Evolutionary conservation across 129 eudicot species (phyloP).

Genomic region (Artemisia tridentata): DNA sequence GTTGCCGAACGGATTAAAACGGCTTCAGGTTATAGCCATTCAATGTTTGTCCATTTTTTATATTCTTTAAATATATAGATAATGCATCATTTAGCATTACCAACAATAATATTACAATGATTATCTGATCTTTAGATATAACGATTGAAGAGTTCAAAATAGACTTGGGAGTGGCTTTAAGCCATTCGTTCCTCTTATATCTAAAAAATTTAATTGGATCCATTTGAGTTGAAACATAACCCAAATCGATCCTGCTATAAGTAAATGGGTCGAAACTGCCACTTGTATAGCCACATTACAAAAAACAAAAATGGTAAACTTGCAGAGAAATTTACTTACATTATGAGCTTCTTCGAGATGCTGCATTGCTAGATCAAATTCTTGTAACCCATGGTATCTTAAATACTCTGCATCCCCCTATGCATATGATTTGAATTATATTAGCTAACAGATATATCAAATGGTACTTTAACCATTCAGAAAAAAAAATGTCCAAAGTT

Average conservation of each 20-base stretch:
- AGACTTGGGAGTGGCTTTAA: too few relatives aligned
- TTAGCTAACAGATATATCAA: background rate
- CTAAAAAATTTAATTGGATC: background rate
- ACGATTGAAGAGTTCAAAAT: background rate
- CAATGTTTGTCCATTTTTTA: slow-evolving; percentile 1
- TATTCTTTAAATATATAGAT: too few relatives aligned
- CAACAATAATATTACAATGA: background rate
- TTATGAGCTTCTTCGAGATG: slow-evolving; percentile 86
- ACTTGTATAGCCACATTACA: background rate
- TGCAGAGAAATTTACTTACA: slow-evolving; percentile 45
- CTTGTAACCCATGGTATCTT: slow-evolving; percentile 88
- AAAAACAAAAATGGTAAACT: background rate
- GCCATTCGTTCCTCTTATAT: too few relatives aligned
- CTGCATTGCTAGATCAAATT: slow-evolving; percentile 95
- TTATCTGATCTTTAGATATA: background rate
- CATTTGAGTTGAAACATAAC: background rate
- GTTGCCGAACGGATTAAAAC: too few relatives aligned
- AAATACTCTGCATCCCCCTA: slow-evolving; percentile 96
- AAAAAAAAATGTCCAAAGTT: background rate
- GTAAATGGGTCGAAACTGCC: slow-evolving; percentile 6
- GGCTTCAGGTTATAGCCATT: background rate
- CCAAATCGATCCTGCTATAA: background rate
- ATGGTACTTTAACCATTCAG: background rate
- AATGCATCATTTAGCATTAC: background rate
- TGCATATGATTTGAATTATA: slow-evolving; percentile 13